Evolutionary conservation across 179 eudicot species (phyloP).

Genomic region (Amaranthus tricolor): DNA sequence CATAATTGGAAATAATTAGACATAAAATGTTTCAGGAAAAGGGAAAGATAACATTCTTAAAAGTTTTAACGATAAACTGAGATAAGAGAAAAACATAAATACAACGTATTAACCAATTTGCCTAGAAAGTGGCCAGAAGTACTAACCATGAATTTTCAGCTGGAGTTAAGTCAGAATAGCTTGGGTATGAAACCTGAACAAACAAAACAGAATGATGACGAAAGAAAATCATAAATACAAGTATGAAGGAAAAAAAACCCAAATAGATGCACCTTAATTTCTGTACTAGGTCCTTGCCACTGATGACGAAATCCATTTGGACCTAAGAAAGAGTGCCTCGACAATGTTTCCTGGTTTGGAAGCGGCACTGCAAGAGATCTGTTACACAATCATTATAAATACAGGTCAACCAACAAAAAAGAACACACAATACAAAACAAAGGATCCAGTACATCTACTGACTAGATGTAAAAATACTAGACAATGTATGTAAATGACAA

Average conservation of each 20-base stretch:
- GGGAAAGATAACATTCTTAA: background rate
- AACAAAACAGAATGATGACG: constrained; percentile 1
- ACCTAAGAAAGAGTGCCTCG: constrained; percentile 90
- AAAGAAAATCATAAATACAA: background rate
- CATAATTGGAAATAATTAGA: constrained; percentile 23
- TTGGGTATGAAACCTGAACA: constrained; percentile 79
- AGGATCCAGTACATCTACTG: background rate
- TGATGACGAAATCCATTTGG: constrained; percentile 80
- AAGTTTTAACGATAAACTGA: constrained; percentile 3
- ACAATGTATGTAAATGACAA: background rate
- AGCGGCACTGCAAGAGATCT: constrained; percentile 71
- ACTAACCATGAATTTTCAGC: constrained; percentile 58
- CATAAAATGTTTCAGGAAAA: constrained; percentile 4
- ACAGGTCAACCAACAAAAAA: constrained; percentile 3
- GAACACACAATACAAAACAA: background rate
- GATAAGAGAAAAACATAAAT: background rate
- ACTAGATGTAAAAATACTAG: background rate
- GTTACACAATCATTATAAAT: constrained; percentile 24
- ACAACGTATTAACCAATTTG: constrained; percentile 5
- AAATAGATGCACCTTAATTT: constrained; percentile 54
- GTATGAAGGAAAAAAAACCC: constrained; percentile 4
- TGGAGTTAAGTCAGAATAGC: constrained; percentile 47
- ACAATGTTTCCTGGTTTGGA: constrained; percentile 91
- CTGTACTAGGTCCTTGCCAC: constrained; percentile 74
- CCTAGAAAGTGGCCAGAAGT: constrained; percentile 1